These are phyloP conservation scores for Venturiaceae sp. DNA, from an alignment of 2,329 filamentous ascomycete species.

Conservation along the genomic window DNA sequence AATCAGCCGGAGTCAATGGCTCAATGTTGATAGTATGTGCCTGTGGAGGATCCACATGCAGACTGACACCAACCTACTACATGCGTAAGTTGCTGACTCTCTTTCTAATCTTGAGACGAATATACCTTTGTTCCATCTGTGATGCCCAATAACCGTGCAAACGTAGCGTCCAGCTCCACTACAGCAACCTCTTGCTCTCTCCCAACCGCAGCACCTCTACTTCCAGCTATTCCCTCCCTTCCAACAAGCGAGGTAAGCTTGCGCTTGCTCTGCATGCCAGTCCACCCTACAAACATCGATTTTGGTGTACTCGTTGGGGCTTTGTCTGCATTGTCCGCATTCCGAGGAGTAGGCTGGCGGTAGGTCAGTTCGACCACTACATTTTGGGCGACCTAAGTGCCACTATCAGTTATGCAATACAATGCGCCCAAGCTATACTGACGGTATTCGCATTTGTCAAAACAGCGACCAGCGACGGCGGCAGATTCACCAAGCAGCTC, in stretches of 20 bases:
- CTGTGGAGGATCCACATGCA: conserved; percentile 84
- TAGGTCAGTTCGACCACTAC: conserved; percentile 87
- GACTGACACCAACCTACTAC: conserved; percentile 45
- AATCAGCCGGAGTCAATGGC: conserved; percentile 87
- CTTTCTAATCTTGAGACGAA: conserved; percentile 25
- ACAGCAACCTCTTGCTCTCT: conserved; percentile 67
- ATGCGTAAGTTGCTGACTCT: conserved; percentile 10
- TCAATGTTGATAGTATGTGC: conserved; percentile 96
- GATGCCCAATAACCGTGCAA: conserved; percentile 68
- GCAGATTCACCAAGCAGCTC: conserved; percentile 91
- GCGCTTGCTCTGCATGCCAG: conserved; percentile 91
- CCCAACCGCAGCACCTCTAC: conserved; percentile 42
- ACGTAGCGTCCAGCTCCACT: conserved; percentile 80
- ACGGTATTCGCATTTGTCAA: conserved; percentile 87
- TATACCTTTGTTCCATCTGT: conserved; percentile 72
- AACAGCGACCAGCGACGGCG: conserved; percentile 70
- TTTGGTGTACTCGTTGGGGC: conserved; percentile 39
- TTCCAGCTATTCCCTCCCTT: conserved; percentile 59
- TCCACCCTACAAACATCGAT: conserved; percentile 89
- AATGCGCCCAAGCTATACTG: conserved; percentile 25
- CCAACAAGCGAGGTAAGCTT: conserved; percentile 63
- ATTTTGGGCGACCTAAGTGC: conserved; percentile 74
- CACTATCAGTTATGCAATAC: conserved; percentile 10
- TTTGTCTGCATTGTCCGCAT: conserved; percentile 21
- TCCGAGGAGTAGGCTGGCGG: conserved; percentile 45